Percentiles rank a stretch among this genome's conserved stretches.
phyloP scores from a whole-genome alignment of 495 filamentous ascomycete genomes.

The Filosporella fistucella region DNA sequence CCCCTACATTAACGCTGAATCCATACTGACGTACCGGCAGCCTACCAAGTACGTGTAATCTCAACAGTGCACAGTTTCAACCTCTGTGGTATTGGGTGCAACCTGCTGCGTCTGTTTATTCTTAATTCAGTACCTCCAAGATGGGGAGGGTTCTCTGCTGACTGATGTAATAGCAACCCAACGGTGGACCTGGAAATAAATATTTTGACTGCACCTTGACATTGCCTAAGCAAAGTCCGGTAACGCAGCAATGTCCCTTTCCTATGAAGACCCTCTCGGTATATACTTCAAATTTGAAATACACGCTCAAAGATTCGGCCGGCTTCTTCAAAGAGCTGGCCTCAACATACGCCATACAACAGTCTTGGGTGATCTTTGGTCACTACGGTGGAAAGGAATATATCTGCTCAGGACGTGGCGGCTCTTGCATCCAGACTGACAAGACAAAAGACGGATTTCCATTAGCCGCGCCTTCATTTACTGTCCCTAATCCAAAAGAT shows the following conservation, averaged over 20 bases:
- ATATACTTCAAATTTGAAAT: background rate
- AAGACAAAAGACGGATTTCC: slow-evolving; percentile 11
- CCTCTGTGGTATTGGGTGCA: too few relatives aligned
- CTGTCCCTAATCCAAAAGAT: slow-evolving; percentile 19
- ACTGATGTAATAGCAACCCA: too few relatives aligned
- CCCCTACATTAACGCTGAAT: too few relatives aligned
- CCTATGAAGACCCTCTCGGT: too few relatives aligned
- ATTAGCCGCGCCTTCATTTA: background rate
- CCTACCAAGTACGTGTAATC: too few relatives aligned
- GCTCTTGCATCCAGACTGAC: slow-evolving; percentile 1
- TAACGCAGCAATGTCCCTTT: too few relatives aligned
- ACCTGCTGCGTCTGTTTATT: too few relatives aligned
- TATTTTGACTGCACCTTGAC: slow-evolving; percentile 4
- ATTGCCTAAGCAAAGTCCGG: too few relatives aligned
- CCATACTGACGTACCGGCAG: too few relatives aligned
- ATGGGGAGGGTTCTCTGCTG: too few relatives aligned
- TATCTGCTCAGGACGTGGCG: background rate
- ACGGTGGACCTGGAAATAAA: slow-evolving; percentile 1
- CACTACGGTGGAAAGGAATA: background rate
- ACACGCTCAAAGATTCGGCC: slow-evolving; percentile 1
- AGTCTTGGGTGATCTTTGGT: background rate
- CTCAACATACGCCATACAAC: background rate
- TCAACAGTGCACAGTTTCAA: too few relatives aligned
- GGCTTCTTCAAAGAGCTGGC: slow-evolving; percentile 2
- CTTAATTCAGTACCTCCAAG: too few relatives aligned